Evolutionary conservation across 257 asterid species (phyloP).

Genomic region (Solanum appendiculatum): DNA sequence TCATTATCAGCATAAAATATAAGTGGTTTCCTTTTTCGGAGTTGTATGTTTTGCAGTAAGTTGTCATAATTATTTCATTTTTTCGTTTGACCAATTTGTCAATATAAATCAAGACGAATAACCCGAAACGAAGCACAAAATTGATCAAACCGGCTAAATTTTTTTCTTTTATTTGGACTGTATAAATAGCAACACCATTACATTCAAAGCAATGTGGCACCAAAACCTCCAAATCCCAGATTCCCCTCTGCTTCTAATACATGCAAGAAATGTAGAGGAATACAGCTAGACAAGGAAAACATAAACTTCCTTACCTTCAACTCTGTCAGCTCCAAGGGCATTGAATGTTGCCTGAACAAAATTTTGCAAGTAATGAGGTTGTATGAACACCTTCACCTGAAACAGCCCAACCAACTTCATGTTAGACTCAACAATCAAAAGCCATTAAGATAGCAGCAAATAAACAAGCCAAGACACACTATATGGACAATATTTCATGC

Average conservation of each 20-base stretch:
- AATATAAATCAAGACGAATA: neutral
- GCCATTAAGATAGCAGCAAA: neutral
- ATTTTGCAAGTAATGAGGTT: slow-evolving; percentile 80
- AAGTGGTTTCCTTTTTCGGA: neutral
- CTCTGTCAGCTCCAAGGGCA: slow-evolving; percentile 83
- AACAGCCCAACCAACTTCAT: slow-evolving; percentile 11
- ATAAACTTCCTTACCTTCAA: slow-evolving; percentile 39
- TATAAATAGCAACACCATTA: neutral
- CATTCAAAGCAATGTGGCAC: neutral
- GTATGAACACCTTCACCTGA: slow-evolving; percentile 90
- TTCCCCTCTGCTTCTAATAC: neutral
- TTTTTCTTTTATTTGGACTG: neutral
- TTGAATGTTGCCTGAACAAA: slow-evolving; percentile 83
- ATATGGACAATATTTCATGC: neutral
- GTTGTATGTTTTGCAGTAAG: neutral
- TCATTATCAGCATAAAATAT: neutral
- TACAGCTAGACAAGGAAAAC: neutral
- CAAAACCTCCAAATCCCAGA: neutral
- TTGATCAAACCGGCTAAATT: neutral
- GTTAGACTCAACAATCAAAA: slow-evolving; percentile 11
- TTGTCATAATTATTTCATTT: neutral
- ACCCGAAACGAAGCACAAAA: neutral
- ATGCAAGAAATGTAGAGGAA: neutral
- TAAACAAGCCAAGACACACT: neutral
- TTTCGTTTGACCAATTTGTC: neutral